Evolutionary conservation across 2,329 filamentous ascomycete genomes (phyloP).

Genomic region (Epicoccum nigrum): DNA sequence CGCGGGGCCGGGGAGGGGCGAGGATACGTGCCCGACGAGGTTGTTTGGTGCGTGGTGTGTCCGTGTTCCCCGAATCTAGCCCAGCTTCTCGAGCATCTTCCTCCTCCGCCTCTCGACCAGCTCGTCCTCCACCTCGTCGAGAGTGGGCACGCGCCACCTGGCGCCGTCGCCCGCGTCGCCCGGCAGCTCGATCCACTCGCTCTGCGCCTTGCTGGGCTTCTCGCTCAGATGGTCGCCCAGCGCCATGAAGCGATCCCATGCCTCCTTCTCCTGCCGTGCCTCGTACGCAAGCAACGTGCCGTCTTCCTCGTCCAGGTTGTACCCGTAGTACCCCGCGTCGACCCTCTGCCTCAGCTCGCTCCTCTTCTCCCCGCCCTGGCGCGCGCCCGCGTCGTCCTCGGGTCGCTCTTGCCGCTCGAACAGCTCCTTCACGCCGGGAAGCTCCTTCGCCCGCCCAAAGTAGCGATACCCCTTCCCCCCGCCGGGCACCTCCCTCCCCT

Average conservation of each 20-base stretch:
- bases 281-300: constrained; percentile 81
- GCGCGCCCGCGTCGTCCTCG: constrained; percentile 57
- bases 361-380: constrained; percentile 70
- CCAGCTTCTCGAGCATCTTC: constrained; percentile 82
- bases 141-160: constrained; percentile 80
- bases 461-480: constrained; percentile 86
- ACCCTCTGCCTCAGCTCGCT: constrained; percentile 76
- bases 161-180: constrained; percentile 85
- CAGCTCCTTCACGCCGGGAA: constrained; percentile 95
- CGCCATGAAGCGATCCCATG: constrained; percentile 69
- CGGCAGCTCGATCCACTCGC: constrained; percentile 79
- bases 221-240: constrained; percentile 55
- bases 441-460: constrained; percentile 85
- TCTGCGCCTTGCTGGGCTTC: constrained; percentile 35
- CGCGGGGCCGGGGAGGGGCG: no score
- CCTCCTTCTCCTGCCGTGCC: constrained; percentile 80
- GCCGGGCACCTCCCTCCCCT: constrained; percentile 61
- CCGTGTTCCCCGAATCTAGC: constrained; percentile 23
- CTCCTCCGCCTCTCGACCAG: constrained; percentile 83
- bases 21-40: no score
- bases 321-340: constrained; percentile 95
- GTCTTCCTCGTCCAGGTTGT: constrained; percentile 90
- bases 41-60: no score
- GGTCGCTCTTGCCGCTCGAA: constrained; percentile 45
- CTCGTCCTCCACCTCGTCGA: constrained; percentile 94